Evolutionary conservation across 495 filamentous ascomycete species (phyloP).

Genomic region (Neurospora tetrasperma): DNA sequence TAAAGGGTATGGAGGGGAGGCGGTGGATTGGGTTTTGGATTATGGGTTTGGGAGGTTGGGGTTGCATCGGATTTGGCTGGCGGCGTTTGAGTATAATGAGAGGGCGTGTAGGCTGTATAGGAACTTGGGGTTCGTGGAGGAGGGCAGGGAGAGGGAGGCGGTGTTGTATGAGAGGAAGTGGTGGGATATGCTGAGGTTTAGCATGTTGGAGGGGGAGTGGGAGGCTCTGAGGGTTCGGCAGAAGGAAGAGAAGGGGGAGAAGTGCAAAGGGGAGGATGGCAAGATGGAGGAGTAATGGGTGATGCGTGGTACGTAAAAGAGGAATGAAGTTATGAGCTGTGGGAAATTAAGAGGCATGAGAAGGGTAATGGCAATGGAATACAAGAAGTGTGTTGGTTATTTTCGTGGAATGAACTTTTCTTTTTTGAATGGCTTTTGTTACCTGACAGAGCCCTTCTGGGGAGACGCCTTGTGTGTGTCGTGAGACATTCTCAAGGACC

Average conservation of each 20-base stretch:
- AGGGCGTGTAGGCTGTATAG: slow-evolving; percentile 35
- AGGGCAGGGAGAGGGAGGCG: slow-evolving; percentile 37
- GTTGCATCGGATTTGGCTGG: slow-evolving; percentile 36
- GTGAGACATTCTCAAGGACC: neutral
- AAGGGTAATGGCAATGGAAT: neutral
- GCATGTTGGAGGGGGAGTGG: slow-evolving; percentile 43
- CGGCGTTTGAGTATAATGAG: slow-evolving; percentile 33
- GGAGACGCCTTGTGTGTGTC: no score
- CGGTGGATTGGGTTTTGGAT: slow-evolving; percentile 39
- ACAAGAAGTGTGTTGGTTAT: neutral
- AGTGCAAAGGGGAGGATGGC: neutral
- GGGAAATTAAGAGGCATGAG: neutral
- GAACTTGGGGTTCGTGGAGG: slow-evolving; percentile 38
- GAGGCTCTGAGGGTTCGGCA: slow-evolving; percentile 8
- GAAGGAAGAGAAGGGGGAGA: neutral
- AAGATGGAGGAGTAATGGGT: neutral
- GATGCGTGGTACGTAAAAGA: no score
- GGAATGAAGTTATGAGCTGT: neutral
- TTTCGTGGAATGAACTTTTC: neutral
- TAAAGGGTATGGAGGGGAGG: slow-evolving; percentile 44
- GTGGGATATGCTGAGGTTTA: slow-evolving; percentile 31
- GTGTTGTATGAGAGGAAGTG: slow-evolving; percentile 33
- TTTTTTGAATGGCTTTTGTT: neutral
- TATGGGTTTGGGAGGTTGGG: slow-evolving; percentile 38
- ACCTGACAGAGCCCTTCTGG: neutral